Percentiles rank a stretch among this genome's conserved stretches.
phyloP scores from a whole-genome alignment of 306 rosid species.

The Potentilla sterilis region DNA sequence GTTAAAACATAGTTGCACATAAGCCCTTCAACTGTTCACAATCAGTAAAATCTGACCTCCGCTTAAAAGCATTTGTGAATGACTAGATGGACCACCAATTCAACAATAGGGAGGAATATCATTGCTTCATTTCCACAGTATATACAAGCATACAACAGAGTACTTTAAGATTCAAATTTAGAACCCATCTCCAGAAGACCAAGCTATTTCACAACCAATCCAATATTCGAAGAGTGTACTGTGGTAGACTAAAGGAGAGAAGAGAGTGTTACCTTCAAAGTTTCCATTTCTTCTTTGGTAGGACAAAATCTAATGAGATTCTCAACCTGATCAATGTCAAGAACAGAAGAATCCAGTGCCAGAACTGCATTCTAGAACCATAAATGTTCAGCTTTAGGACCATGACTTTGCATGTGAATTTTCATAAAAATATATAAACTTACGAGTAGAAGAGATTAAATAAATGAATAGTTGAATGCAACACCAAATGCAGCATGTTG shows the following conservation, averaged over 20 bases:
- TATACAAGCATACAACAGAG: conserved; percentile 3
- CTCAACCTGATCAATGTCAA: conserved; percentile 86
- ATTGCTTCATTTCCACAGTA: not conserved
- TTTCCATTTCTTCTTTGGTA: conserved; percentile 94
- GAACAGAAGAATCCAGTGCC: conserved; percentile 59
- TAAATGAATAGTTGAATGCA: not conserved
- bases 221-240: not conserved
- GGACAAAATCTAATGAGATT: conserved; percentile 97
- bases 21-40: not conserved
- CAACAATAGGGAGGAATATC: not conserved
- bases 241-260: not conserved
- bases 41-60: not conserved
- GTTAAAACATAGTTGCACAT: too few relatives aligned
- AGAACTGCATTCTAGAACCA: conserved; percentile 51
- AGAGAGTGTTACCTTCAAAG: conserved; percentile 54
- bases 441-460: not conserved
- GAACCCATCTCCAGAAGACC: conserved; percentile 1
- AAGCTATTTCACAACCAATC: not conserved
- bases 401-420: not conserved
- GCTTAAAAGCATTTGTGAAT: not conserved
- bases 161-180: not conserved
- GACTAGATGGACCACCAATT: not conserved
- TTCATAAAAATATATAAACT: not conserved
- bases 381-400: not conserved
- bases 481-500: not conserved